Base-by-base conservation (phyloP, 106 monocot genomes). In the Iris macrosiphon region DNA sequence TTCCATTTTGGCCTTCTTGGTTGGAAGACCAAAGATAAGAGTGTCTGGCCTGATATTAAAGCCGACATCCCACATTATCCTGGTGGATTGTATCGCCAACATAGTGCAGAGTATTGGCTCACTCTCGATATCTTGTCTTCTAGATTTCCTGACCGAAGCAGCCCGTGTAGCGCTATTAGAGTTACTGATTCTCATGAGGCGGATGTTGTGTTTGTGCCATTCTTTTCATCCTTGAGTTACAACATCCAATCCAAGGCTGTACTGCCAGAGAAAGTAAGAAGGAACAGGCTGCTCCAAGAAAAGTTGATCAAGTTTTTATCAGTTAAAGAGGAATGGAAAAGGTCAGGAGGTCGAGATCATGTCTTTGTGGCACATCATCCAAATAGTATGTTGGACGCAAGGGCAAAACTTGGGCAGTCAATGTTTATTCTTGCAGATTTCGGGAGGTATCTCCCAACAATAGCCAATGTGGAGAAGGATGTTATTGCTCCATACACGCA, bases 21-120 rank as follows among this genome's bases (percentile, higher is more conserved):
- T 28, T 90, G 89, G 89, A 62, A 49, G 23, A 45, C 74, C 0
- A 57, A 56, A 35, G 69, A 40, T 13, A 21, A 32, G 2, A 55
- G 37, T 0, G 61, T 84, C 3, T 90, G 89, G 89, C 89, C 89
- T 2, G 71, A 90, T 25, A 54, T 84, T 40, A 5, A 7, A 1
- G 33, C 13, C 7, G 25, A 68, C 32, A 57, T 75, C 6, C 89
- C 80, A 4, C 32, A 25, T 2, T 90, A 90, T 65, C 77, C 89
- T 19, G 84, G 89, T 12, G 89, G 89, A 20, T 59, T 90, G 49
- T 84, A 90, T 57, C 71, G 80, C 19, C 89, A 90, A 55, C 89
- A 90, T 39, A 84, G 84, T 35, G 72, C 81, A 29, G 89, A 84
- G 69, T 90, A 81, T 31, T 90, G 84, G 84, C 80, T 90, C n/a